Base-by-base conservation (phyloP, 23 red algal genomes). In the Chondrus crispus region DNA sequence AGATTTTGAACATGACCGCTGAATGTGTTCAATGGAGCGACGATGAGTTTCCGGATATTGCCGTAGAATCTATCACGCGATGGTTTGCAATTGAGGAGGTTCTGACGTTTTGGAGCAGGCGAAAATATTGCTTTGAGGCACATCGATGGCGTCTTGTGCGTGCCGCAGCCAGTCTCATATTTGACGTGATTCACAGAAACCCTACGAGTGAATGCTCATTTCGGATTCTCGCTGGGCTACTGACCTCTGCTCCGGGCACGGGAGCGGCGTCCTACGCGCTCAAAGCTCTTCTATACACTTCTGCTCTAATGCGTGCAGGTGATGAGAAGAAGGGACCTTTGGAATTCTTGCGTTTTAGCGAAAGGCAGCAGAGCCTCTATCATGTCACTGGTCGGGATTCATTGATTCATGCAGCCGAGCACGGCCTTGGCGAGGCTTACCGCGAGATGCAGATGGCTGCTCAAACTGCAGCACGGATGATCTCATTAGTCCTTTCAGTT, bases 41-140 rank as follows among this genome's bases (percentile, higher is more conserved):
- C 22, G 66, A 92, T 84, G 77, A 82, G 58, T 16, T 92, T 52
- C 76, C 77, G 12, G 66, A 75, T 29, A 48, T 60, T 36, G 78
- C 79, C 20, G 63, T 84, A 19, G 89, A 82, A 51, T 71, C 77
- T 30, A 62, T 92, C 29, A 50, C 58, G 2, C 57, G 39, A 81
- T 90, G 87, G 76, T 92, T 92, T 83, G 89, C 77, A 35, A 58
- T 83, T 20, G 89, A 92, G 40, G 89, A 92, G 53, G 89, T 92
- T 1, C 47, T 92, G 38, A 73, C 74, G 62, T 84, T 62, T 49
- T 92, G 89, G 89, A 92, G 89, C 37, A 75, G 79, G 74, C 68
- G 89, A 74, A 82, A 84, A 40, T 92, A 92, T 42, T 44, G 60
- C 26, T 46, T 54, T 7, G 89, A 92, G 58, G 42, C 52, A 14